Evolutionary conservation across 352 stramenopile genomes (phyloP).

Genomic region (Globisporangium lucens): DNA sequence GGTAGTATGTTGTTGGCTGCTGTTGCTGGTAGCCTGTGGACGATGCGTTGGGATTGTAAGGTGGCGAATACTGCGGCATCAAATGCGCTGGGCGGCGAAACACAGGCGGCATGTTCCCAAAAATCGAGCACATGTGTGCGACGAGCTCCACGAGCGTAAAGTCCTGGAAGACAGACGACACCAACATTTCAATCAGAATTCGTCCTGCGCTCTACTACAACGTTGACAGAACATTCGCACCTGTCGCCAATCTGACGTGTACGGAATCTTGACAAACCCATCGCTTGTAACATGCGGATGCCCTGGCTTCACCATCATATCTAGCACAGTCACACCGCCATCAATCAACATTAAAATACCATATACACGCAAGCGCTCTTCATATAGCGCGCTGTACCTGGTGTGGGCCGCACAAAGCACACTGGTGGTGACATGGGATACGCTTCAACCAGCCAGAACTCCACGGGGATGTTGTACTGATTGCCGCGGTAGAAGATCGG

Average conservation of each 20-base stretch:
- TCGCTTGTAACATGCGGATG: conserved; percentile 86
- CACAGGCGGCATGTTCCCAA: conserved; percentile 82
- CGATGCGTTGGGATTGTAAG: conserved; percentile 28
- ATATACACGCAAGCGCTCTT: background rate
- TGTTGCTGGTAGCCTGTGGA: conserved; percentile 20
- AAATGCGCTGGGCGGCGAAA: conserved; percentile 65
- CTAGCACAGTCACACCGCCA: conserved; percentile 14
- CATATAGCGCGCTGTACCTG: conserved; percentile 24
- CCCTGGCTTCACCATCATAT: conserved; percentile 86
- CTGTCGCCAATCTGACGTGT: conserved; percentile 77
- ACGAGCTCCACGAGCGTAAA: conserved; percentile 84
- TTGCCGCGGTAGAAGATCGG: conserved; percentile 88
- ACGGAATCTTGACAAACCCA: conserved; percentile 85
- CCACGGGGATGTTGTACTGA: conserved; percentile 91
- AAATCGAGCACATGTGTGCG: conserved; percentile 88
- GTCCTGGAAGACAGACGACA: conserved; percentile 33
- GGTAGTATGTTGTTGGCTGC: conserved; percentile 35
- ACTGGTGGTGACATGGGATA: conserved; percentile 81
- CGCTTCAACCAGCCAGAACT: conserved; percentile 85
- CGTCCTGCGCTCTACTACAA: background rate
- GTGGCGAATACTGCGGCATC: conserved; percentile 29
- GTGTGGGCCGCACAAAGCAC: conserved; percentile 84
- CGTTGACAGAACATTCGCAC: conserved; percentile 13
- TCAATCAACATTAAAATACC: background rate
- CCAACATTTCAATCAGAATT: conserved; percentile 3